phyloP scores from a whole-genome alignment of 441 rosid species.

The Melastoma candidum region DNA sequence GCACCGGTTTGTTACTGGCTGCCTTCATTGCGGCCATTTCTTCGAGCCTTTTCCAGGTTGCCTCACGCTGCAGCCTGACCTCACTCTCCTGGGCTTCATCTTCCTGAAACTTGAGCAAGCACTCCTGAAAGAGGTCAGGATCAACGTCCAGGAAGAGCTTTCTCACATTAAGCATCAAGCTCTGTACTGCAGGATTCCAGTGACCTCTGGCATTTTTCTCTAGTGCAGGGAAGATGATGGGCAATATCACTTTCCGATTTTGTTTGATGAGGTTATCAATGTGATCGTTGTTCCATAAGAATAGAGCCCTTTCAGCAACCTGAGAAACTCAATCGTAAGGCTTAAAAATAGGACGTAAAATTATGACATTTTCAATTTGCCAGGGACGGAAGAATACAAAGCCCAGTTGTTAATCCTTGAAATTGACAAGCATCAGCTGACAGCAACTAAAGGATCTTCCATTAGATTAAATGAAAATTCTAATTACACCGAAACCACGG shows the following conservation, averaged over 20 bases:
- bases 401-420: too few relatives aligned
- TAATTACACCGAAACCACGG: too few relatives aligned
- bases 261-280: constrained; percentile 75
- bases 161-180: constrained; percentile 75
- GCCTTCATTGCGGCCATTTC: constrained; percentile 66
- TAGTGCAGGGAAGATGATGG: constrained; percentile 72
- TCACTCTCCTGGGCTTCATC: constrained; percentile 48
- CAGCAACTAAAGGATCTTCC: too few relatives aligned
- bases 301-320: constrained; percentile 91
- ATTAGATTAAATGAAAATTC: too few relatives aligned
- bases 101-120: constrained; percentile 58
- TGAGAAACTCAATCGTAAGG: constrained; percentile 11
- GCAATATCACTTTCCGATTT: constrained; percentile 60
- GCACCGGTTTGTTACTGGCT: constrained; percentile 39
- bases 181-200: constrained; percentile 86
- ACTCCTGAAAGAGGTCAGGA: constrained; percentile 69
- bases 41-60: constrained; percentile 71
- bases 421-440: too few relatives aligned
- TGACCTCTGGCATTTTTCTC: constrained; percentile 66
- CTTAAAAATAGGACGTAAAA: too few relatives aligned
- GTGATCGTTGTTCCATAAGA: constrained; percentile 90
- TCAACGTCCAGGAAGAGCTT: constrained; percentile 68
- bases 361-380: too few relatives aligned
- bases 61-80: constrained; percentile 40
- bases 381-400: too few relatives aligned